These are phyloP conservation scores for Pseudomonodictys pantanalensis DNA, from an alignment of 495 filamentous ascomycete genomes.

Conservation along the genomic window DNA sequence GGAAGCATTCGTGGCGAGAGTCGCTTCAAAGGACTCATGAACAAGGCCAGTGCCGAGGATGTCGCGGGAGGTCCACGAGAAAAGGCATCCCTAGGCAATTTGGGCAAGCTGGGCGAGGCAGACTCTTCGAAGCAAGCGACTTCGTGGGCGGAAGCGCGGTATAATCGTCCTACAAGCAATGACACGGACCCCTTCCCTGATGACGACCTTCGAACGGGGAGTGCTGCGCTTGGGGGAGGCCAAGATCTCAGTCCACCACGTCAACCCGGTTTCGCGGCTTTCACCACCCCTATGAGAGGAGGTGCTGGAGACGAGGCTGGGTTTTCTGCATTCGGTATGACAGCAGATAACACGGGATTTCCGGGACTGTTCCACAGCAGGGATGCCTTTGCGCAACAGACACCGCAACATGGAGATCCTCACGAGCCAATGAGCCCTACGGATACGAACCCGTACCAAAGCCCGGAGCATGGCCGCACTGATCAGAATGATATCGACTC, in stretches of 20 bases:
- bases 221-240: constrained; percentile 74
- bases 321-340: constrained; percentile 74
- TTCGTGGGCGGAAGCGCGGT: constrained; percentile 55
- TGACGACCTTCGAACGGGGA: constrained; percentile 63
- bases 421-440: constrained; percentile 81
- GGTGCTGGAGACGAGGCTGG: constrained; percentile 49
- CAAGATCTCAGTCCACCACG: constrained; percentile 67
- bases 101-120: constrained; percentile 55
- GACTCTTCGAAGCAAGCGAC: constrained; percentile 47
- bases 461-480: constrained; percentile 76
- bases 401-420: constrained; percentile 50
- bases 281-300: constrained; percentile 60
- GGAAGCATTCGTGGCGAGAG: constrained; percentile 72
- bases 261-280: constrained; percentile 43
- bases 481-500: constrained; percentile 65
- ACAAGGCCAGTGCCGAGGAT: constrained; percentile 72
- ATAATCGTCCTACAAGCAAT: constrained; percentile 55
- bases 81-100: constrained; percentile 52
- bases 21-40: constrained; percentile 78
- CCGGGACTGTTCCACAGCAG: constrained; percentile 61
- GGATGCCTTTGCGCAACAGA: constrained; percentile 58
- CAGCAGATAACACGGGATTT: constrained; percentile 64
- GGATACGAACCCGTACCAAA: constrained; percentile 96
- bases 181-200: constrained; percentile 81
- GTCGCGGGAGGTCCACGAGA: constrained; percentile 51